These are phyloP conservation scores for Phytophthora citricola DNA, from an alignment of 352 stramenopile species.

Conservation along the genomic window DNA sequence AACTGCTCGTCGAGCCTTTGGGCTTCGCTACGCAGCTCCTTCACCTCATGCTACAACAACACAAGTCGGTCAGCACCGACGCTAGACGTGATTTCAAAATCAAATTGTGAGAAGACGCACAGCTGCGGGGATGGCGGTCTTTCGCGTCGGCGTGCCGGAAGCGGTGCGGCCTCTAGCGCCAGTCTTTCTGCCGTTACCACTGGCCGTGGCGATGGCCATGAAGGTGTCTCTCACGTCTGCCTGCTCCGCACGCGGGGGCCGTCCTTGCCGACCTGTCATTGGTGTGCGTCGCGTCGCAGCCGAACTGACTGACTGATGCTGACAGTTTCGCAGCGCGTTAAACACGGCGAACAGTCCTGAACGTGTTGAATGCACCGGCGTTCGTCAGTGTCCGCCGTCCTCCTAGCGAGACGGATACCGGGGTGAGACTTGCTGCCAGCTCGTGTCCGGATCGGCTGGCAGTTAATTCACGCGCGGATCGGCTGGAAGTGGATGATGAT, in stretches of 20 bases:
- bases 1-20: slow-evolving; percentile 45
- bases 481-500: slow-evolving; percentile 27
- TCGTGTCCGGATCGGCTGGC: not conserved
- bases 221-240: slow-evolving; percentile 6
- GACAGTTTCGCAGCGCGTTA: not conserved
- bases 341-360: slow-evolving; percentile 5
- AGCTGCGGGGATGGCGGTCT: slow-evolving; percentile 33
- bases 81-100: not conserved
- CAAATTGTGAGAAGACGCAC: not conserved
- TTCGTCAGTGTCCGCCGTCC: not conserved
- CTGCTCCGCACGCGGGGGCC: slow-evolving; percentile 8
- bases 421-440: not conserved
- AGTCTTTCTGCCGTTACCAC: slow-evolving; percentile 9
- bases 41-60: slow-evolving; percentile 56
- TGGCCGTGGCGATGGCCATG: slow-evolving; percentile 18
- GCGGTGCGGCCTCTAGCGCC: slow-evolving; percentile 8
- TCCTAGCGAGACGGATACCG: slow-evolving; percentile 3
- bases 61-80: slow-evolving; percentile 4
- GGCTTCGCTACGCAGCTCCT: slow-evolving; percentile 48
- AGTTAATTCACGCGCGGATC: slow-evolving; percentile 9
- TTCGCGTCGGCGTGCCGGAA: slow-evolving; percentile 22
- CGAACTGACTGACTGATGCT: not conserved
- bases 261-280: slow-evolving; percentile 21
- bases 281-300: not conserved
- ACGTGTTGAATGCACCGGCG: not conserved